These are phyloP conservation scores for Rhodomyrtus psidioides DNA, from an alignment of 441 rosid species.

Conservation along the genomic window DNA sequence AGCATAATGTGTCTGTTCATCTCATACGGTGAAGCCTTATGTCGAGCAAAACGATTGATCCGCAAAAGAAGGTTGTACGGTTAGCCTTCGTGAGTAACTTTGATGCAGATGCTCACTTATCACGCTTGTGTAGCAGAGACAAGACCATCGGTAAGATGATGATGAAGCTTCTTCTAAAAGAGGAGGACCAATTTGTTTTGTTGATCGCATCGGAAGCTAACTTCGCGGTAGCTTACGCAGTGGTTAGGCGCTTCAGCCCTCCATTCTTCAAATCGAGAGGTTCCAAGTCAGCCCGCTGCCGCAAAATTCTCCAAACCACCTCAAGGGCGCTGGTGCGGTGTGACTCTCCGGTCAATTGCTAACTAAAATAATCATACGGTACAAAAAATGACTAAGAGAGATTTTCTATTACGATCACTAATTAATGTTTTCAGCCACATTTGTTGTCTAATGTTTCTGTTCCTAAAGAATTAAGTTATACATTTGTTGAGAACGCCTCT, in stretches of 20 bases:
- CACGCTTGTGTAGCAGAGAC: not conserved
- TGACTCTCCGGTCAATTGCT: no score
- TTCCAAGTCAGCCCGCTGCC: no score
- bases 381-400: not conserved
- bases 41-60: not conserved
- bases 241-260: no score
- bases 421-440: not conserved
- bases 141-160: not conserved
- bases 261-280: no score
- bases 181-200: not conserved
- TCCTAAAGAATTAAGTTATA: not conserved
- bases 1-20: not conserved
- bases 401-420: not conserved
- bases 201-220: not conserved
- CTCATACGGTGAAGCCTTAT: not conserved
- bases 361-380: not conserved
- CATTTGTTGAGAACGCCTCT: not conserved
- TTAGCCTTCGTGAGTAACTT: not conserved
- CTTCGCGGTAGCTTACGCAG: no score
- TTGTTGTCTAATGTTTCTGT: not conserved
- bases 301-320: no score
- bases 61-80: not conserved
- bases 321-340: no score
- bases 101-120: not conserved
- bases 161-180: not conserved